Conservation (phyloP, 2,329 filamentous ascomycete species). For the Botrytis paeoniae region DNA sequence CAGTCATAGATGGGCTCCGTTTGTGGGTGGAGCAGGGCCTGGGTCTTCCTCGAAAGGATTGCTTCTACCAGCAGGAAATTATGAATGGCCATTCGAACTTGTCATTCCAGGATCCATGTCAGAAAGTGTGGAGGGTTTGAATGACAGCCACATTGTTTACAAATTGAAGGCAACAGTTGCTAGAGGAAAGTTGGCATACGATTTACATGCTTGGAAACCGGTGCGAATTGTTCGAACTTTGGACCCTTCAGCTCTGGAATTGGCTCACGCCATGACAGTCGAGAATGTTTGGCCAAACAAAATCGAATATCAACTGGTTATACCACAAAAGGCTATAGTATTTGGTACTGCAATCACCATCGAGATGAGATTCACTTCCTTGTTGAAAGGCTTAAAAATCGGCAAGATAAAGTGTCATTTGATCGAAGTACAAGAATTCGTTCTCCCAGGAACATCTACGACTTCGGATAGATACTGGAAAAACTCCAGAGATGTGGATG, state of each 20-base stretch:
- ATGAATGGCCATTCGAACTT: slow-evolving; percentile 78
- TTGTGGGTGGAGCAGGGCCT: slow-evolving; percentile 53
- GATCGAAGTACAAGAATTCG: slow-evolving; percentile 72
- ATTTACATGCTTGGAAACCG: slow-evolving; percentile 76
- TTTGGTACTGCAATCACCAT: slow-evolving; percentile 85
- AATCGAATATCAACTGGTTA: slow-evolving; percentile 89
- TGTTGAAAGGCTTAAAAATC: slow-evolving; percentile 83
- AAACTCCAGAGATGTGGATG: slow-evolving; percentile 60
- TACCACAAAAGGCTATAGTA: slow-evolving; percentile 90
- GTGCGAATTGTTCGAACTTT: slow-evolving; percentile 75
- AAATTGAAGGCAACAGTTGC: slow-evolving; percentile 86
- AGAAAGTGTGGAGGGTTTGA: slow-evolving; percentile 88
- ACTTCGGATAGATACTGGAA: slow-evolving; percentile 56
- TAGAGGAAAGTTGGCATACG: slow-evolving; percentile 83
- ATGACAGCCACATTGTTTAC: slow-evolving; percentile 84
- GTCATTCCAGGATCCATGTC: slow-evolving; percentile 68
- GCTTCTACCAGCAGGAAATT: slow-evolving; percentile 68
- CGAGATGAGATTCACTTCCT: slow-evolving; percentile 81
- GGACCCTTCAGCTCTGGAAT: slow-evolving; percentile 71
- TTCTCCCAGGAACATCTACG: slow-evolving; percentile 47
- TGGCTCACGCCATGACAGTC: slow-evolving; percentile 87
- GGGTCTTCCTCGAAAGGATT: slow-evolving; percentile 50
- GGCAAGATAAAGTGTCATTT: slow-evolving; percentile 79
- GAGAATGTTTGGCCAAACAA: slow-evolving; percentile 99
- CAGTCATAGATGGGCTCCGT: slow-evolving; percentile 66